A percentile compares a stretch with the other conserved stretches of the same genome.
Evolutionary conservation across 139 green algal genomes (phyloP).

Genomic region (Nannochloris sp.): DNA sequence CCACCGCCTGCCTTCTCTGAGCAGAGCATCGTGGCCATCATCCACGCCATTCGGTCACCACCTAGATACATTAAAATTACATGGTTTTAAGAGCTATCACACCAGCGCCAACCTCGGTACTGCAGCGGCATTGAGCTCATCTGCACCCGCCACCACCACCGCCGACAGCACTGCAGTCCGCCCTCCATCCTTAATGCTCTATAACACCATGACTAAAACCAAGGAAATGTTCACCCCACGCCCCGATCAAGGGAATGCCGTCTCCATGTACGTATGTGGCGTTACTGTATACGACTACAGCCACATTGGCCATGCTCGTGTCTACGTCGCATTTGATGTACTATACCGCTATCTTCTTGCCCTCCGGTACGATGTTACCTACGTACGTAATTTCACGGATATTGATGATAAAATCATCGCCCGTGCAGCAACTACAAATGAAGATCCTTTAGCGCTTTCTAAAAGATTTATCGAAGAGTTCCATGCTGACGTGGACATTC

Average conservation of each 20-base stretch:
- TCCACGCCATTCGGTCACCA: too few species aligned
- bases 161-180: not conserved
- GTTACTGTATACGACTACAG: conserved; percentile 91
- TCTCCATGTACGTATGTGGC: conserved; percentile 97
- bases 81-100: too few species aligned
- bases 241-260: conserved; percentile 27
- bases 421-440: conserved; percentile 54
- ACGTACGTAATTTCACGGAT: conserved; percentile 71
- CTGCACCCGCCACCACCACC: not conserved
- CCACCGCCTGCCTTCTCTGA: too few species aligned
- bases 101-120: not conserved
- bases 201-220: conserved; percentile 77
- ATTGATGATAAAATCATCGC: conserved; percentile 99
- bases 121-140: not conserved
- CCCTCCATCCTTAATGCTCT: conserved; percentile 34
- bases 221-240: conserved; percentile 79
- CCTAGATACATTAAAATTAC: too few species aligned
- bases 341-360: conserved; percentile 69
- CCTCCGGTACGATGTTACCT: conserved; percentile 64
- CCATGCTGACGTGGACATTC: conserved; percentile 74
- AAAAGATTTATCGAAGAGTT: conserved; percentile 90
- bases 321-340: conserved; percentile 93
- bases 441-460: conserved; percentile 61
- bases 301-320: conserved; percentile 95
- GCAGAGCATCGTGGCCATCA: too few species aligned